A percentile compares a stretch with the other conserved stretches of the same genome.
Evolutionary conservation across 1,139 yeast genomes (phyloP).

Genomic region (Yamadazyma trypodendri): DNA sequence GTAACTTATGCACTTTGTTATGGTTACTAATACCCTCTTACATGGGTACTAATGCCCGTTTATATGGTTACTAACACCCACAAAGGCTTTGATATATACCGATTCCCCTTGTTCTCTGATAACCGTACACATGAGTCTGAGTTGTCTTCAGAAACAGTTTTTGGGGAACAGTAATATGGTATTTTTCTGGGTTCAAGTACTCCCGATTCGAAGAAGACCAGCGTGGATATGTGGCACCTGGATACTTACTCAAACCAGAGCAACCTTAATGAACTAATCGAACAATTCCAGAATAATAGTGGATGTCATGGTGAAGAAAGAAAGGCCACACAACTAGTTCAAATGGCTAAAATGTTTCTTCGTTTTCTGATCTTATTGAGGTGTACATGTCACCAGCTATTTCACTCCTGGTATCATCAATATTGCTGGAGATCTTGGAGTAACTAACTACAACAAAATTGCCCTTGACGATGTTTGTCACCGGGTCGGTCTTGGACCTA

Average conservation of each 20-base stretch:
- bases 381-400: slow-evolving; percentile 31
- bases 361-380: slow-evolving; percentile 20
- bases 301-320: slow-evolving; percentile 21
- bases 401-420: slow-evolving; percentile 31
- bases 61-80: too few species aligned
- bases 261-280: neutral
- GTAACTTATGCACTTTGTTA: too few species aligned
- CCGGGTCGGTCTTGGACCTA: slow-evolving; percentile 59
- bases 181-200: slow-evolving; percentile 28
- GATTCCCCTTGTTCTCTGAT: too few species aligned
- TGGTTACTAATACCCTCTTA: too few species aligned
- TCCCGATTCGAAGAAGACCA: slow-evolving; percentile 32
- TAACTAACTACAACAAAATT: slow-evolving; percentile 44
- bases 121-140: neutral
- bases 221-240: slow-evolving; percentile 32
- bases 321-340: slow-evolving; percentile 33
- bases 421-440: slow-evolving; percentile 40
- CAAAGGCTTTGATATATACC: too few species aligned
- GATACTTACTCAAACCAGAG: slow-evolving; percentile 14
- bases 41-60: too few species aligned
- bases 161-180: slow-evolving; percentile 33
- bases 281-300: slow-evolving; percentile 2
- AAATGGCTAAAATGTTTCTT: slow-evolving; percentile 19
- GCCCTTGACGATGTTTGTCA: slow-evolving; percentile 38
- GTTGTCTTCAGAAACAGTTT: slow-evolving; percentile 32